Percentiles rank a stretch among this genome's conserved stretches.
Evolutionary conservation across 805 yeast species (phyloP).

Genomic region (Wickerhamomyces chambardii): DNA sequence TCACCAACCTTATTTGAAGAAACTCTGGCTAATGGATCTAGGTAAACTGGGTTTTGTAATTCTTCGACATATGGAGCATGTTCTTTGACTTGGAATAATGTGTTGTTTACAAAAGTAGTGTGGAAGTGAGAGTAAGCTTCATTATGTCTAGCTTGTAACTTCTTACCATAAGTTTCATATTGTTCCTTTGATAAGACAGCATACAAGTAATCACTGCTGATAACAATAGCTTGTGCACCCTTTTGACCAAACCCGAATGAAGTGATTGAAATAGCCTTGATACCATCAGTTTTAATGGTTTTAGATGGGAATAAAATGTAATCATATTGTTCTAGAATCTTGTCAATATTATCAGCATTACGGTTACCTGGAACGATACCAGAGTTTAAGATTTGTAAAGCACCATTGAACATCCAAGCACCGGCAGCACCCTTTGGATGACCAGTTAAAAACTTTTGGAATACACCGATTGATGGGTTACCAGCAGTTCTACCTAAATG

Average conservation of each 20-base stretch:
- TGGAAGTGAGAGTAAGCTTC: conserved; percentile 92
- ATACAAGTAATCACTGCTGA: conserved; percentile 90
- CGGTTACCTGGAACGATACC: conserved; percentile 98
- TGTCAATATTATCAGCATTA: conserved; percentile 95
- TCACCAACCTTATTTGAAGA: no score
- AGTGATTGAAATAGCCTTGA: conserved; percentile 94
- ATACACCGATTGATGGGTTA: conserved; percentile 94
- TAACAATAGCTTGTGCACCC: conserved; percentile 92
- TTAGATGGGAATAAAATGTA: conserved; percentile 92
- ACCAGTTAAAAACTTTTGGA: conserved; percentile 98
- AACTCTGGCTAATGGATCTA: conserved; percentile 83
- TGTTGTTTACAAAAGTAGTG: conserved; percentile 84
- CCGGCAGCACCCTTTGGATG: conserved; percentile 99
- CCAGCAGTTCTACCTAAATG: conserved; percentile 97
- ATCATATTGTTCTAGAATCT: conserved; percentile 71
- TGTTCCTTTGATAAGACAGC: conserved; percentile 68
- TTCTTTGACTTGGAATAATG: conserved; percentile 88
- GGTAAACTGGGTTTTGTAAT: conserved; percentile 82
- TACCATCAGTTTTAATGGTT: conserved; percentile 89
- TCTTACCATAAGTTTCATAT: conserved; percentile 62
- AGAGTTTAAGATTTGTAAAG: conserved; percentile 80
- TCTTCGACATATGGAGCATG: conserved; percentile 89
- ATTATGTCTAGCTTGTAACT: conserved; percentile 77
- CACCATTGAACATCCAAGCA: conserved; percentile 99
- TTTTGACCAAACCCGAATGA: conserved; percentile 99